Base-by-base conservation (phyloP, 192 early-diverging fungal species). In the Gaertneriomyces sp. region DNA sequence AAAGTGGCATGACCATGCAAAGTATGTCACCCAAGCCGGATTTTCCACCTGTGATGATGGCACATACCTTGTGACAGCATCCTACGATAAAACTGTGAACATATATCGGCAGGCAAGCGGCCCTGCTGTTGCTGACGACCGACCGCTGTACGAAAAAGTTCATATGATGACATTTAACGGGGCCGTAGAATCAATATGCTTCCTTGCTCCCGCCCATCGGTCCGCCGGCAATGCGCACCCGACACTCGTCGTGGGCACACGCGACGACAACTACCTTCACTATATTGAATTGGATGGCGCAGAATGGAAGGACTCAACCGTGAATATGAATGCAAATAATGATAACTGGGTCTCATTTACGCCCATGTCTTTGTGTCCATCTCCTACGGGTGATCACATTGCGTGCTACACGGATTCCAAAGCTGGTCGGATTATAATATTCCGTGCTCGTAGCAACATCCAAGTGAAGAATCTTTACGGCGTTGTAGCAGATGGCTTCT, bases 341-440 rank as follows among this genome's bases (percentile, higher is more conserved):
- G 91, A 93, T 64, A 78, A 88, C 52, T 91, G 90, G 89, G 80
- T 93, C 10, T 90, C 89, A 0, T 93, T 92, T 70, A 89, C 89
- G 7, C 81, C 90, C 1, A 85, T 90, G 86, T 79, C 83, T 51
- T 68, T 92, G 12, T 5, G 77, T 0, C 64, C 73, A 0, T 82
- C 76, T 5, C 89, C 90, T 4, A 63, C 74, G 45, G 84, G 81
- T 11, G 63, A 61, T 25, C 81, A 88, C 54, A 42, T 92, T 16
- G 71, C 87, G 14, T 74, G 78, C 6, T 86, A 87, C 46, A 92
- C 90, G 0, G 89, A 92, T 63, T 76, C 83, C 40, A 72, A 77
- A 9, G 79, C 76, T 42, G 90, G 90, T 19, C 76, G 88, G 6
- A 74, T 88, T 14, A 87, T 91, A 33, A 47, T 92, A 7, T 84